Percentiles rank a stretch among this genome's conserved stretches.
phyloP scores from a whole-genome alignment of 2,329 filamentous ascomycete genomes.

The Botrytis fabae region DNA sequence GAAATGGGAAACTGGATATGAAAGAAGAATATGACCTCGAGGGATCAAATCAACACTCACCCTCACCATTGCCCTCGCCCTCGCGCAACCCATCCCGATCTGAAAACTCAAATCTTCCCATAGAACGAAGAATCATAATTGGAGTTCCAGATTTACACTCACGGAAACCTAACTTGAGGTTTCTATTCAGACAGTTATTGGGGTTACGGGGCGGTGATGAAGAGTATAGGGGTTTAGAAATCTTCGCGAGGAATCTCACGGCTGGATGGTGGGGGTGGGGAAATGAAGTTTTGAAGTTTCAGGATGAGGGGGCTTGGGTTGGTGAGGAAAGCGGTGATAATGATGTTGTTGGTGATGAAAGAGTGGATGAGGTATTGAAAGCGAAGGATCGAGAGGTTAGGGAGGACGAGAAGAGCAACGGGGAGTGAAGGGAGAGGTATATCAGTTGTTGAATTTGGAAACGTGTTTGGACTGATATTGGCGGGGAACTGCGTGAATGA shows the following conservation, averaged over 20 bases:
- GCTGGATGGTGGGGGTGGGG: slow-evolving; percentile 80
- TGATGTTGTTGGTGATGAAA: not conserved
- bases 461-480: not conserved
- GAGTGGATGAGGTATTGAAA: not conserved
- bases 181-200: slow-evolving; percentile 58
- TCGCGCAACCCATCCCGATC: not conserved
- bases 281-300: slow-evolving; percentile 70
- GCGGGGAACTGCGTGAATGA: not conserved
- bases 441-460: not conserved
- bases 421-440: not conserved
- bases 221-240: slow-evolving; percentile 63
- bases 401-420: not conserved
- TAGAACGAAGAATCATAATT: slow-evolving; percentile 52
- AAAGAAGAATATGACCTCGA: not conserved
- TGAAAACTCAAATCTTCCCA: not conserved
- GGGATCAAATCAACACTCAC: not conserved
- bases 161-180: slow-evolving; percentile 70
- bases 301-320: slow-evolving; percentile 53
- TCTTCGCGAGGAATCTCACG: slow-evolving; percentile 74
- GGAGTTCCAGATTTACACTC: slow-evolving; percentile 77
- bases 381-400: not conserved
- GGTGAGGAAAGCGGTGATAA: not conserved
- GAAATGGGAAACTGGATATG: slow-evolving; percentile 45
- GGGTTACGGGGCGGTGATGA: slow-evolving; percentile 33
- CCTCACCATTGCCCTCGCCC: too few relatives aligned